These are phyloP conservation scores for Apophysomyces ossiformis DNA, from an alignment of 371 early-diverging fungal species.

Conservation along the genomic window DNA sequence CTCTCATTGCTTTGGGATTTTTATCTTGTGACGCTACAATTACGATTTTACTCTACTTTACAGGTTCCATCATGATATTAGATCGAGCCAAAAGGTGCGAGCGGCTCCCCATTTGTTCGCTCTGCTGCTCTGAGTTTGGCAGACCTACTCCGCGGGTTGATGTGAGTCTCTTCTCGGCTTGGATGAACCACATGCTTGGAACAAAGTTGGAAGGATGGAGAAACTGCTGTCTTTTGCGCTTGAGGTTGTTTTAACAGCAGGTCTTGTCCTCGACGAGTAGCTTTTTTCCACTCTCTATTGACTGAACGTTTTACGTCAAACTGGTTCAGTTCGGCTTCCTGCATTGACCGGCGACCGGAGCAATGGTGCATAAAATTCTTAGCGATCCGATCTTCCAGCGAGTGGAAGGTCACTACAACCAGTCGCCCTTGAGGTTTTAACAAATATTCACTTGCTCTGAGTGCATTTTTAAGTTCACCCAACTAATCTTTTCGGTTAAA, in stretches of 20 bases:
- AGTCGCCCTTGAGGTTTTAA: slow-evolving; percentile 60
- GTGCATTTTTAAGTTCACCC: slow-evolving; percentile 54
- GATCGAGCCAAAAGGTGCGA: slow-evolving; percentile 41
- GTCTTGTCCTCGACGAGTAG: slow-evolving; percentile 13
- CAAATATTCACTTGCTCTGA: slow-evolving; percentile 57
- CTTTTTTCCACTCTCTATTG: slow-evolving; percentile 29
- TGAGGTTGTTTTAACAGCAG: slow-evolving; percentile 14
- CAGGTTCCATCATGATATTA: background rate
- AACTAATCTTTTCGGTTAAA: slow-evolving; percentile 33
- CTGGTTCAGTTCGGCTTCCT: slow-evolving; percentile 37
- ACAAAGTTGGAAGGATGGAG: slow-evolving; percentile 41
- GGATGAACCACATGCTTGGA: slow-evolving; percentile 54
- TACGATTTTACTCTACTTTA: too few relatives aligned
- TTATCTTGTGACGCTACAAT: too few relatives aligned
- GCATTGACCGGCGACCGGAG: slow-evolving; percentile 30
- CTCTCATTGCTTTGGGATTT: too few relatives aligned
- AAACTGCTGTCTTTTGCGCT: slow-evolving; percentile 12
- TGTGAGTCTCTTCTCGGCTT: slow-evolving; percentile 51
- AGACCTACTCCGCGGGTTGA: slow-evolving; percentile 64
- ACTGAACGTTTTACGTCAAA: slow-evolving; percentile 42
- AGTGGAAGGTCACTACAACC: slow-evolving; percentile 75
- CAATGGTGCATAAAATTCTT: slow-evolving; percentile 64
- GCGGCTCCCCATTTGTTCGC: slow-evolving; percentile 37
- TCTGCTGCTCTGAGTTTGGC: slow-evolving; percentile 64
- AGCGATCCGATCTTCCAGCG: slow-evolving; percentile 74